Conservation (phyloP, 495 filamentous ascomycete genomes). For the Talaromyces proteolyticus region DNA sequence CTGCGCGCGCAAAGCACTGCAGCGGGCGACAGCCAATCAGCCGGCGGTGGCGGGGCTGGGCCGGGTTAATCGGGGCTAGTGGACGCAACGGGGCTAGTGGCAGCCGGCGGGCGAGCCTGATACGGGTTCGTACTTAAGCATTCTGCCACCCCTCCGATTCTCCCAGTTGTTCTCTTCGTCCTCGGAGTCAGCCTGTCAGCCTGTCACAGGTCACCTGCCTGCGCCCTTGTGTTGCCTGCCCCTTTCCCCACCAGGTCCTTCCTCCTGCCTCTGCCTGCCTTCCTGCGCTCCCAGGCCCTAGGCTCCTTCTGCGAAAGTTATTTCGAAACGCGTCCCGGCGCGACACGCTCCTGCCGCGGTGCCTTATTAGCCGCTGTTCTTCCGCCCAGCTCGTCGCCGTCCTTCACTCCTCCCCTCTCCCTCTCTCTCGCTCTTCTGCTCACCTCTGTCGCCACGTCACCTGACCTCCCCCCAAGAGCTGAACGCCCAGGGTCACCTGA, state of each 20-base stretch:
- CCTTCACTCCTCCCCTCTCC: slow-evolving; percentile 11
- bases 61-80: slow-evolving; percentile 29
- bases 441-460: neutral
- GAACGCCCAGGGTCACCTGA: slow-evolving; percentile 12
- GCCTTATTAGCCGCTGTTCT: slow-evolving; percentile 6
- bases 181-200: too few species aligned
- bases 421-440: slow-evolving; percentile 1
- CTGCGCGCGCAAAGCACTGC: slow-evolving; percentile 3
- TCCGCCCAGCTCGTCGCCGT: neutral
- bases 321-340: neutral
- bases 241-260: slow-evolving; percentile 8
- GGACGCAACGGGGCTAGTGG: slow-evolving; percentile 36
- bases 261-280: too few species aligned
- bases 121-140: slow-evolving; percentile 46
- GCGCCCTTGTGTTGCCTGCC: slow-evolving; percentile 13
- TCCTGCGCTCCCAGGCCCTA: too few species aligned
- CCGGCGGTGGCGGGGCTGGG: slow-evolving; percentile 21
- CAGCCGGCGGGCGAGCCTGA: slow-evolving; percentile 29
- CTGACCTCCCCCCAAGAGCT: neutral
- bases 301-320: too few species aligned
- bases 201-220: slow-evolving; percentile 21
- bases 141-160: slow-evolving; percentile 42
- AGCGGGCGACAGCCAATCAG: slow-evolving; percentile 24
- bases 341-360: slow-evolving; percentile 11
- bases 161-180: slow-evolving; percentile 33